Evolutionary conservation across 129 eudicot species (phyloP).

Genomic region (Flaveria sonorensis): DNA sequence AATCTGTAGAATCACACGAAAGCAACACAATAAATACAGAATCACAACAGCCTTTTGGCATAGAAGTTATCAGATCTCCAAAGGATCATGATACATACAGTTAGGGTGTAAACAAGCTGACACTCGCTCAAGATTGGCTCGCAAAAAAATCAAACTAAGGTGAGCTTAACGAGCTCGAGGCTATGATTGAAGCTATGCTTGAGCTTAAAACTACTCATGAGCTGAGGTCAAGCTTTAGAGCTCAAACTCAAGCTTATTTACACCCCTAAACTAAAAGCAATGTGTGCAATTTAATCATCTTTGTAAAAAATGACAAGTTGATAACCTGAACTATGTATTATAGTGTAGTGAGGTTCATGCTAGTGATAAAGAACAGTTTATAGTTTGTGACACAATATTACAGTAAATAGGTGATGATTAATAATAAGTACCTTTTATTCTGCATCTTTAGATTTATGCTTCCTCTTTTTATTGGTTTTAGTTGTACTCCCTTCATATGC

Average conservation of each 20-base stretch:
- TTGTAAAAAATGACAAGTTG: neutral
- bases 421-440: conserved; percentile 23
- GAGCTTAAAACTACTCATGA: too few relatives aligned
- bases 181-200: too few relatives aligned
- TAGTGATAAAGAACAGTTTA: neutral
- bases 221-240: too few relatives aligned
- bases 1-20: conserved; percentile 12
- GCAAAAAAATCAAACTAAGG: neutral
- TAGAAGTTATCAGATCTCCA: neutral
- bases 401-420: neutral
- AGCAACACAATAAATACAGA: conserved; percentile 20
- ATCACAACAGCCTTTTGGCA: neutral
- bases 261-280: too few relatives aligned
- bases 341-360: neutral
- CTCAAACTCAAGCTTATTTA: too few relatives aligned
- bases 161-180: neutral
- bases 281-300: neutral
- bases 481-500: conserved; percentile 63
- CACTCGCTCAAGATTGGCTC: neutral
- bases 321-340: neutral
- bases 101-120: neutral
- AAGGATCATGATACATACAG: neutral
- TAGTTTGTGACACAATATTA: neutral
- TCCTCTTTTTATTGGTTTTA: conserved; percentile 54
- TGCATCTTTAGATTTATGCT: conserved; percentile 36